phyloP scores from a whole-genome alignment of 108 stramenopile species.

The Fragilaria crotonensis region DNA sequence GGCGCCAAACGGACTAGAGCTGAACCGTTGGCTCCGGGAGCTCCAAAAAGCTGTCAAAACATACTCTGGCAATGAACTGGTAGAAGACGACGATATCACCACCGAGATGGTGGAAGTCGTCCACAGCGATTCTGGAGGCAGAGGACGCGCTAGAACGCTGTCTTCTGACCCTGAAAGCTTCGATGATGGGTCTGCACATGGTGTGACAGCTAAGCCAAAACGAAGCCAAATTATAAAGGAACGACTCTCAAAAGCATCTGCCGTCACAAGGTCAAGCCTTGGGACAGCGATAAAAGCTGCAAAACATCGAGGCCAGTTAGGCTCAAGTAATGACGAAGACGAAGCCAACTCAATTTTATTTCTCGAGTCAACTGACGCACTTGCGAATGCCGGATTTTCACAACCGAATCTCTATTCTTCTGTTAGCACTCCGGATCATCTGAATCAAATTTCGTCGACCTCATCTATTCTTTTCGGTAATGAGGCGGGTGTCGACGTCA shows the following conservation, averaged over 20 bases:
- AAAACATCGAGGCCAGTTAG: background rate
- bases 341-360: background rate
- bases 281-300: background rate
- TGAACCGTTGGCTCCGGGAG: constrained; percentile 29
- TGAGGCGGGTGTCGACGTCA: background rate
- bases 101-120: background rate
- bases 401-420: too few species aligned
- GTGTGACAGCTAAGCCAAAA: background rate
- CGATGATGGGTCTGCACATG: background rate
- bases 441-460: background rate
- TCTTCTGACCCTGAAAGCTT: background rate
- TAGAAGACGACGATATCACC: background rate
- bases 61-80: background rate
- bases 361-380: background rate
- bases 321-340: background rate
- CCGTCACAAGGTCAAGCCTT: background rate
- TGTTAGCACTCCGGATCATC: background rate
- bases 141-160: background rate
- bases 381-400: background rate
- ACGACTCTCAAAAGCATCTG: background rate
- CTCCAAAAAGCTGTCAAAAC: background rate
- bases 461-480: background rate
- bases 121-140: background rate
- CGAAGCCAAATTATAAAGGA: background rate
- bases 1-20: constrained; percentile 24